phyloP scores from a whole-genome alignment of 257 asterid species.

The Lycium barbarum region DNA sequence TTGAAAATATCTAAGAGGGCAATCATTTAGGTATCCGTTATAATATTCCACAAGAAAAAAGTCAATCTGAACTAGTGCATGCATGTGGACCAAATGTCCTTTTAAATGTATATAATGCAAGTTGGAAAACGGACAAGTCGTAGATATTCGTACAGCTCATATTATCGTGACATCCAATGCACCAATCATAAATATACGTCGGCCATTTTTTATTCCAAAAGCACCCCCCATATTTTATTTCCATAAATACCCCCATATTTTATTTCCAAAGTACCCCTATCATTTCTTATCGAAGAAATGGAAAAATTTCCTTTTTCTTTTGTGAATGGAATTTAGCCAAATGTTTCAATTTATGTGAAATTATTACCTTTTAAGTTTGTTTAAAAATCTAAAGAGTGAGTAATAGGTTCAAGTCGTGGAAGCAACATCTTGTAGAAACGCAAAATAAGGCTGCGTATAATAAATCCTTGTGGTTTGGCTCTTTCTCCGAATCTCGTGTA shows the following conservation, averaged over 20 bases:
- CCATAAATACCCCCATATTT: conserved; percentile 19
- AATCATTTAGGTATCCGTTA: not conserved
- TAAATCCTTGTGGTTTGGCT: too few species aligned
- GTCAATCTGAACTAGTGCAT: not conserved
- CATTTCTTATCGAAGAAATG: not conserved
- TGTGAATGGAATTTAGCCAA: not conserved
- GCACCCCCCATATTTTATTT: conserved; percentile 12
- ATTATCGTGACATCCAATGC: conserved; percentile 20
- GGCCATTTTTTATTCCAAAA: conserved; percentile 17
- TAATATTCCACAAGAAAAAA: not conserved
- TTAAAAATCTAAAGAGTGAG: too few species aligned
- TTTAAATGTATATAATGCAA: not conserved
- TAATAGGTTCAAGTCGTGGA: too few species aligned
- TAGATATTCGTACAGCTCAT: conserved; percentile 39
- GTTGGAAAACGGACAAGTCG: not conserved
- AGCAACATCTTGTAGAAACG: too few species aligned
- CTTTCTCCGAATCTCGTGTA: too few species aligned
- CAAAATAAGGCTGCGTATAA: too few species aligned
- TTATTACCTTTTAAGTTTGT: too few species aligned
- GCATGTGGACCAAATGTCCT: conserved; percentile 36
- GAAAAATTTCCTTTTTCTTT: too few species aligned
- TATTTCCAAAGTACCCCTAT: not conserved
- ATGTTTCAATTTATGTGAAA: not conserved
- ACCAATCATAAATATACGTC: conserved; percentile 23
- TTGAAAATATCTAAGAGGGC: not conserved